These are phyloP conservation scores for Kwoniella mangroviensis DNA, from an alignment of 768 basidiomycete species.

Conservation along the genomic window DNA sequence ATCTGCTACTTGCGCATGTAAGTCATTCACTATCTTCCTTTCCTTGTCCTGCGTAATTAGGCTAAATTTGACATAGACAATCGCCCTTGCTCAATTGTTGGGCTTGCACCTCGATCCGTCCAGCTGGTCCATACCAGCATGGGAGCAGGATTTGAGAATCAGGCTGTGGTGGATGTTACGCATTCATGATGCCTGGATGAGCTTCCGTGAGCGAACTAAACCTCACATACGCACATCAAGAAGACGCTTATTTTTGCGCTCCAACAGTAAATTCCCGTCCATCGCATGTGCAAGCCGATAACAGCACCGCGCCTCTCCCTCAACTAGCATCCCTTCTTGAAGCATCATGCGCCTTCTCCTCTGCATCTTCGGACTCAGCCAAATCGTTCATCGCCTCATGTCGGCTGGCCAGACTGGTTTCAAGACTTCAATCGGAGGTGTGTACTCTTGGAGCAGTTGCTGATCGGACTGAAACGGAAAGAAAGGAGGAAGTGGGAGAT, in stretches of 20 bases:
- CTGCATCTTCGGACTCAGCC: constrained; percentile 31
- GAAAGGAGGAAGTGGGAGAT: constrained; percentile 25
- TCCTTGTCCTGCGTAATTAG: not conserved
- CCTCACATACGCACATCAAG: not conserved
- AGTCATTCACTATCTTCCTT: constrained; percentile 1
- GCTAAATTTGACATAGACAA: constrained; percentile 21
- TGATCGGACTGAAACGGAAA: constrained; percentile 8
- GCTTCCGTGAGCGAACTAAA: constrained; percentile 17
- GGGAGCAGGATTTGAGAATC: constrained; percentile 32
- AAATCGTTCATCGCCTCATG: constrained; percentile 36
- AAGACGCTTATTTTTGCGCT: not conserved
- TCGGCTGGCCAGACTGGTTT: constrained; percentile 27
- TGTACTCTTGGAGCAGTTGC: constrained; percentile 28
- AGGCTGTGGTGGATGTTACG: constrained; percentile 34
- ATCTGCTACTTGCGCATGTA: constrained; percentile 30
- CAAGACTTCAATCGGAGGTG: constrained; percentile 28
- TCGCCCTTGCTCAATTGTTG: constrained; percentile 35
- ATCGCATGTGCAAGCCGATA: constrained; percentile 31
- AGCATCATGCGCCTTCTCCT: constrained; percentile 22
- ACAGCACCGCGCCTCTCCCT: constrained; percentile 29
- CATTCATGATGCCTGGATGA: constrained; percentile 40
- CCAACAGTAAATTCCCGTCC: constrained; percentile 35
- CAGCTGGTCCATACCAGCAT: constrained; percentile 27
- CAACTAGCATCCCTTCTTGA: constrained; percentile 27
- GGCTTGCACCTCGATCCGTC: constrained; percentile 32